Conservation (phyloP, 495 filamentous ascomycete genomes). For the Penicillium argentinense region DNA sequence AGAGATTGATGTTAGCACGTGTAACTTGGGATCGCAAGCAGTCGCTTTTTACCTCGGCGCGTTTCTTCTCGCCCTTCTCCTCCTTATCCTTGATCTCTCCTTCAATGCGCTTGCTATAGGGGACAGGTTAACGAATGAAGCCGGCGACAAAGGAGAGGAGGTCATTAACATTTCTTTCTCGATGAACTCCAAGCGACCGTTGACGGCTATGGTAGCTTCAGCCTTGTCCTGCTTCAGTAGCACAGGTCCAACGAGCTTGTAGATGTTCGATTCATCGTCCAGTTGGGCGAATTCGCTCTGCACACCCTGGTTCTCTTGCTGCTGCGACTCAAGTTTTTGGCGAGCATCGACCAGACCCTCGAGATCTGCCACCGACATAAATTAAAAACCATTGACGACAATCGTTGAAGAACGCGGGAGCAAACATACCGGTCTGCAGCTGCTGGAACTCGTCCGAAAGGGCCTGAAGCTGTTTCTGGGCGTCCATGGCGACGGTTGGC, state of each 20-base stretch:
- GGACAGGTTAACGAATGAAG: constrained; percentile 8
- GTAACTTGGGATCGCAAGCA: not conserved
- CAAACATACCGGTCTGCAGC: constrained; percentile 69
- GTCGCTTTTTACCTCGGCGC: constrained; percentile 56
- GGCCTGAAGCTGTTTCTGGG: constrained; percentile 68
- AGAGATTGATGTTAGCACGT: constrained; percentile 15
- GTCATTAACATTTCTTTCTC: constrained; percentile 81
- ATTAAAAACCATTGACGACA: constrained; percentile 6
- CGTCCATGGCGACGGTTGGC: constrained; percentile 46
- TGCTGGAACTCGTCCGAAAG: constrained; percentile 86
- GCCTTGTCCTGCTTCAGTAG: constrained; percentile 89
- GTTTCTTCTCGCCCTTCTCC: constrained; percentile 79
- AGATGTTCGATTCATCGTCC: constrained; percentile 80
- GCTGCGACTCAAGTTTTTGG: constrained; percentile 91
- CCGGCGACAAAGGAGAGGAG: not conserved
- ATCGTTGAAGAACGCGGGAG: not conserved
- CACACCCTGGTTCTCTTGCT: constrained; percentile 87
- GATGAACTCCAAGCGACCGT: constrained; percentile 88
- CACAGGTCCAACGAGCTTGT: constrained; percentile 91
- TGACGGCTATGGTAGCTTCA: constrained; percentile 86
- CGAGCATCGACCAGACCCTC: constrained; percentile 72
- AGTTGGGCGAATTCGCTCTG: constrained; percentile 87
- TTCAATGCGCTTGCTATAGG: constrained; percentile 74
- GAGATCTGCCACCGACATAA: constrained; percentile 58
- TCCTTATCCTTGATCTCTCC: constrained; percentile 75